phyloP scores from a whole-genome alignment of 108 stramenopile species.

The Pseudonitzschia delicatissima region DNA sequence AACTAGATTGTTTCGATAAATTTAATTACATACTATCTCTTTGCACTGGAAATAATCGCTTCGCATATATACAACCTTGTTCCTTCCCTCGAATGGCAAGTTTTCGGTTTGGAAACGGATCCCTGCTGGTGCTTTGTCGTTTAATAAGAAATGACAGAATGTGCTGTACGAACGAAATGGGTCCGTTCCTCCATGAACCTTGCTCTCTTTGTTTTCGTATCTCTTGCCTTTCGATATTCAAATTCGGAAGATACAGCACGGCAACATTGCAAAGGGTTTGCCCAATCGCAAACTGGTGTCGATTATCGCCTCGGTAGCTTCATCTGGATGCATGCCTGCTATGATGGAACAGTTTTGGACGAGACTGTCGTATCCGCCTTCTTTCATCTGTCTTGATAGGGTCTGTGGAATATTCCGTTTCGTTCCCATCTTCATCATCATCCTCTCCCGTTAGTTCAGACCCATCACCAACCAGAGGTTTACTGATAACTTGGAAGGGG shows the following conservation, averaged over 20 bases:
- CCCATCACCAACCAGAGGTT: slow-evolving; percentile 46
- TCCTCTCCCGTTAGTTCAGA: slow-evolving; percentile 37
- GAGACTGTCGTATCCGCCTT: slow-evolving; percentile 13
- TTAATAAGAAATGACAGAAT: slow-evolving; percentile 58
- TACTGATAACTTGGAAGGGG: slow-evolving; percentile 36
- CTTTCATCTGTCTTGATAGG: slow-evolving; percentile 21
- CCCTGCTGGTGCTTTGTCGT: slow-evolving; percentile 37
- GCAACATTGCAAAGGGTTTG: slow-evolving; percentile 64
- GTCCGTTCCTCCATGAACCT: slow-evolving; percentile 28
- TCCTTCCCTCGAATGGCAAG: slow-evolving; percentile 55
- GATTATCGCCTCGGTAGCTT: slow-evolving; percentile 76
- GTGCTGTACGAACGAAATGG: slow-evolving; percentile 44
- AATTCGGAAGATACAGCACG: slow-evolving; percentile 66
- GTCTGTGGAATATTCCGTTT: slow-evolving; percentile 10
- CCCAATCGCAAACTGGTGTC: slow-evolving; percentile 52
- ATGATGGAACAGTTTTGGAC: slow-evolving; percentile 58
- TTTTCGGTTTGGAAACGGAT: slow-evolving; percentile 38
- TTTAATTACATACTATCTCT: neutral
- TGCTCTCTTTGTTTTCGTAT: slow-evolving; percentile 14
- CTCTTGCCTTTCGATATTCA: slow-evolving; percentile 40
- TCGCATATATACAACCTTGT: slow-evolving; percentile 50
- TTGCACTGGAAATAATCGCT: neutral
- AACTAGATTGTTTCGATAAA: neutral
- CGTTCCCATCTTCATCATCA: neutral
- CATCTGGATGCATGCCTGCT: slow-evolving; percentile 85